These are phyloP conservation scores for Endogone sp. DNA, from an alignment of 192 early-diverging fungal species.

Conservation along the genomic window DNA sequence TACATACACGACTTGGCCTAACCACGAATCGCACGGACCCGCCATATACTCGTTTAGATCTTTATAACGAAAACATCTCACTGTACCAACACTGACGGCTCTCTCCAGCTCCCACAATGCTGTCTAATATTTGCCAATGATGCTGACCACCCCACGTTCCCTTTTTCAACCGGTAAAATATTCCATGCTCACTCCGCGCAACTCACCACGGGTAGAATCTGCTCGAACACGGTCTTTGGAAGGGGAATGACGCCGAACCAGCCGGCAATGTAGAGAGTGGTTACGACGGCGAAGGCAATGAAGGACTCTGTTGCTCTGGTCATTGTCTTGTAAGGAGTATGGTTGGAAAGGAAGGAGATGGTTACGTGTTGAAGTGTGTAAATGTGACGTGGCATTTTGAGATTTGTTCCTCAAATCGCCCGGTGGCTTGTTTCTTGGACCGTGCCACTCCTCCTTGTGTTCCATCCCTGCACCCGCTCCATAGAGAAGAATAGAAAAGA, in stretches of 20 bases:
- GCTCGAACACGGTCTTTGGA: slow-evolving; percentile 40
- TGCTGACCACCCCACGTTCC: not conserved
- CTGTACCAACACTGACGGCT: too few species aligned
- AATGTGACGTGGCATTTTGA: not conserved
- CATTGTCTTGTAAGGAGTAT: slow-evolving; percentile 19
- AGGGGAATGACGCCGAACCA: slow-evolving; percentile 42
- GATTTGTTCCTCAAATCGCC: not conserved
- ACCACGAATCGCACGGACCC: too few species aligned
- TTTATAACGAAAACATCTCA: too few species aligned
- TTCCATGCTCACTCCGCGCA: not conserved
- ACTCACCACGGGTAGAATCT: slow-evolving; percentile 50
- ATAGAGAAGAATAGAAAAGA: too few species aligned
- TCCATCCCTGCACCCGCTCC: too few species aligned
- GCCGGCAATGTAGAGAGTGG: slow-evolving; percentile 35
- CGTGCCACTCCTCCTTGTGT: too few species aligned
- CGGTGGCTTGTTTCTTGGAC: not conserved
- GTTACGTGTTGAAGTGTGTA: not conserved
- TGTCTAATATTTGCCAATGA: too few species aligned
- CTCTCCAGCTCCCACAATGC: too few species aligned
- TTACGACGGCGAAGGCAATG: slow-evolving; percentile 34
- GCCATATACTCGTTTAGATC: too few species aligned
- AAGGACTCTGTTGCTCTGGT: slow-evolving; percentile 50
- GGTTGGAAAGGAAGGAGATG: not conserved
- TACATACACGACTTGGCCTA: too few species aligned
- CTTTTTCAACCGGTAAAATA: not conserved